Percentiles rank a stretch among this genome's conserved stretches.
These are phyloP conservation scores for Rhododendron ovatum DNA, from an alignment of 148 eudicot genomes.

Conservation along the genomic window DNA sequence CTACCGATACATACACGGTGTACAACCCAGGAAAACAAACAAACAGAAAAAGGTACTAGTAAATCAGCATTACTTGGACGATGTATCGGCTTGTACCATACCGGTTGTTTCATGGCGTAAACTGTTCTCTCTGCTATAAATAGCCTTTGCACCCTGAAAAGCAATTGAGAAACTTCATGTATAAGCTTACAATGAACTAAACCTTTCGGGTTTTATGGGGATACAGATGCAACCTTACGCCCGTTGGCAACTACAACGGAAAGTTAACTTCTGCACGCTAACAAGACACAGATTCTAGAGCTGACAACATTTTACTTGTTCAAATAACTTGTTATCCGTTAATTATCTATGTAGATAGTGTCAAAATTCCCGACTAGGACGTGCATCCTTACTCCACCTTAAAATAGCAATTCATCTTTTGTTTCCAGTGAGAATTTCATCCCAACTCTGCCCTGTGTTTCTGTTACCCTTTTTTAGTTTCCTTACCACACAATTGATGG, in stretches of 20 bases:
- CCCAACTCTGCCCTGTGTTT: neutral
- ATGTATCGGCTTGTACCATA: constrained; percentile 24
- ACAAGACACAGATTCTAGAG: neutral
- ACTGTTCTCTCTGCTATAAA: constrained; percentile 64
- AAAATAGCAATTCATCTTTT: neutral
- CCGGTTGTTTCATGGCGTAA: constrained; percentile 47
- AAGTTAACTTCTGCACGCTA: neutral
- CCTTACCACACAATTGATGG: neutral
- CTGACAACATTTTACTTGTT: neutral
- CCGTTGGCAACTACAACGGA: neutral
- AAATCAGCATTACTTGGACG: constrained; percentile 28
- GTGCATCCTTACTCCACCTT: neutral
- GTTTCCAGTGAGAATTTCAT: neutral
- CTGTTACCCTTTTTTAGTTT: neutral
- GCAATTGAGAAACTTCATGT: neutral
- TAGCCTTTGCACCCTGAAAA: constrained; percentile 71
- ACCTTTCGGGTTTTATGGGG: too few relatives aligned
- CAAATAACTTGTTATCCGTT: neutral
- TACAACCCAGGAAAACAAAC: neutral
- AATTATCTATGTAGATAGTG: neutral
- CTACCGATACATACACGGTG: neutral
- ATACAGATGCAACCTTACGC: neutral
- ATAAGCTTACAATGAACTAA: neutral
- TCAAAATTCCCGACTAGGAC: neutral
- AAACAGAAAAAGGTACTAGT: neutral